phyloP scores from a whole-genome alignment of 2,329 filamentous ascomycete species.

The Curvularia sp. region DNA sequence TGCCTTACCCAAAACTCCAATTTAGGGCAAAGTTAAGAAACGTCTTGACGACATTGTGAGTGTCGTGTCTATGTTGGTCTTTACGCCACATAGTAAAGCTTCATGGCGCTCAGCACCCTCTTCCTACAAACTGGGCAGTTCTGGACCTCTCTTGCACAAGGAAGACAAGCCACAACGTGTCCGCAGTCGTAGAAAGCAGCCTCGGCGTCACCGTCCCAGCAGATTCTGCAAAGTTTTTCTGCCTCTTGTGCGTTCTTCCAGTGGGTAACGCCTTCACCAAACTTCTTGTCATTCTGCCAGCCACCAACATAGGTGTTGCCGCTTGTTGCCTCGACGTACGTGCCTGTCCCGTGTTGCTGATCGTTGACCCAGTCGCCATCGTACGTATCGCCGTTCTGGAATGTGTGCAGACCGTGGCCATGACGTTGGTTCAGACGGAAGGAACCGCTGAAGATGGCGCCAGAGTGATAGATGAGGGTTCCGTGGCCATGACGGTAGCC shows the following conservation, averaged over 20 bases:
- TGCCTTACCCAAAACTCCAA: conserved; percentile 2
- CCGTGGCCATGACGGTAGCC: conserved; percentile 62
- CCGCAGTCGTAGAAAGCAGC: conserved; percentile 69
- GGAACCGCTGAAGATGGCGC: conserved; percentile 63
- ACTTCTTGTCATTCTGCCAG: conserved; percentile 66
- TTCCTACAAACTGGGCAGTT: conserved; percentile 67
- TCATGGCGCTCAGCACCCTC: conserved; percentile 63
- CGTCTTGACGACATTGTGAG: background rate
- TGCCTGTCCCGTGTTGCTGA: conserved; percentile 65
- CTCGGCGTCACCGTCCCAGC: conserved; percentile 66
- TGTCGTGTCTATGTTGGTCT: too few species aligned
- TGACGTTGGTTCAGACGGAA: conserved; percentile 62
- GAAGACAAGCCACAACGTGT: conserved; percentile 66
- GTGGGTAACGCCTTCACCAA: conserved; percentile 67
- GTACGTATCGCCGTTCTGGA: conserved; percentile 70
- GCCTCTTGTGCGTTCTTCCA: conserved; percentile 69
- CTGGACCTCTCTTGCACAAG: conserved; percentile 66
- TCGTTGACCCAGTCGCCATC: conserved; percentile 68
- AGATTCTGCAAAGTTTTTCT: conserved; percentile 66
- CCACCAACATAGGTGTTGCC: conserved; percentile 68
- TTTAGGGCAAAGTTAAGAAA: background rate
- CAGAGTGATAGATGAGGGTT: conserved; percentile 61
- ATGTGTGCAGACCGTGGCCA: conserved; percentile 65
- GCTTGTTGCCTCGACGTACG: conserved; percentile 62
- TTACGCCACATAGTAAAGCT: conserved; percentile 58